Percentiles rank a stretch among this genome's conserved stretches.
Conservation (phyloP, 768 basidiomycete genomes). For the Tricholoma matsutake region DNA sequence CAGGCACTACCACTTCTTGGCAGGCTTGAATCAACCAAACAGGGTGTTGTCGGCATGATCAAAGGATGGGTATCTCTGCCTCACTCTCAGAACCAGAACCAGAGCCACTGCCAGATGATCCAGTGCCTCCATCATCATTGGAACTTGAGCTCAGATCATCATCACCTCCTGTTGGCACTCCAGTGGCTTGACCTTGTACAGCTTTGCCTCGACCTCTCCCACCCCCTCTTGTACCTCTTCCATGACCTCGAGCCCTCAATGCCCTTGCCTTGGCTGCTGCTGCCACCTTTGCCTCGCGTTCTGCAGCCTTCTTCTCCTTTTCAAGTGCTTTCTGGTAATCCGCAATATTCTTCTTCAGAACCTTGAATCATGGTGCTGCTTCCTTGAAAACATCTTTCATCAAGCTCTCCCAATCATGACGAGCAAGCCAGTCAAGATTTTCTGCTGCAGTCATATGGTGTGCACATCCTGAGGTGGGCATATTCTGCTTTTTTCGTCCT, state of each 20-base stretch:
- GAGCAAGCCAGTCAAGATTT: constrained; percentile 7
- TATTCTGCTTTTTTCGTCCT: constrained; percentile 4
- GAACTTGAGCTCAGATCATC: background rate
- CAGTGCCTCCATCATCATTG: background rate
- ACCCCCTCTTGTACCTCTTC: constrained; percentile 2
- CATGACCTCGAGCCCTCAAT: constrained; percentile 1
- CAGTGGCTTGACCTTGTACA: background rate
- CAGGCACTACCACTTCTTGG: background rate
- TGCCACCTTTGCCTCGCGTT: constrained; percentile 4
- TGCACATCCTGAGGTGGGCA: constrained; percentile 1
- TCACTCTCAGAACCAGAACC: constrained; percentile 7
- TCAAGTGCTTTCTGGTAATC: constrained; percentile 6
- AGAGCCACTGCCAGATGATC: constrained; percentile 5
- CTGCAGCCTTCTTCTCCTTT: constrained; percentile 3
- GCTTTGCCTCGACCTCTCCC: background rate
- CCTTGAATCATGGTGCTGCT: constrained; percentile 6
- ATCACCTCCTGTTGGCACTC: background rate
- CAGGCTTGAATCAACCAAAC: constrained; percentile 6
- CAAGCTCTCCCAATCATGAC: constrained; percentile 1
- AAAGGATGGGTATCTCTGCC: constrained; percentile 3
- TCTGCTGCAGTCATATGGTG: constrained; percentile 8
- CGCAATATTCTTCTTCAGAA: constrained; percentile 1
- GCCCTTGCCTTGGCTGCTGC: constrained; percentile 1
- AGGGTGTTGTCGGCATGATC: constrained; percentile 2
- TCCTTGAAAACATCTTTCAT: constrained; percentile 6